Base-by-base conservation (phyloP, 257 asterid species). In the Mentha longifolia region DNA sequence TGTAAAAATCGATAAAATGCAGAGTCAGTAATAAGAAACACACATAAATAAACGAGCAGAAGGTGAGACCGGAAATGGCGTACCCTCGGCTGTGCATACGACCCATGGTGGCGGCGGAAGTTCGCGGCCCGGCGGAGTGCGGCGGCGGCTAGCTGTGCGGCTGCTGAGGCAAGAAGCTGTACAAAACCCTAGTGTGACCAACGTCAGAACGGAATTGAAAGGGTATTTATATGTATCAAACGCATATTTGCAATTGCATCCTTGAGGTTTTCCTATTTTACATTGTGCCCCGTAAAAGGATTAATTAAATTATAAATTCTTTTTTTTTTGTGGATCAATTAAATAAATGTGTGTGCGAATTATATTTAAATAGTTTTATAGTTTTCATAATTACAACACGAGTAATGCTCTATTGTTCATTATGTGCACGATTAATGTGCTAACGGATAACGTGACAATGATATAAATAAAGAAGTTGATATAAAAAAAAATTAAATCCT, bases 11-110 rank as follows among this genome's bases (percentile, higher is more conserved):
- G 66, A 41, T 16, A 52, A 67, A 47, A 31, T 19, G 71, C 14
- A 67, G 20, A 16, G 14, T 60, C 37, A 74, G 41, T 46, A 43
- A 70, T 46, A 31, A 35, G 20, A 69, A 30, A 6, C 20, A 19
- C 59, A 42, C 28, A 57, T 9, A 6, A 12, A 22, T 7, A 14
- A 15, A 15, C 3, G 22, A 65, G 43, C 25, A 16, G 16, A 17
- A 42, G 17, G 6, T 11, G 41, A 37, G 14, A 30, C 1, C 30
- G 4, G 60, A 52, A 35, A n/a, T 0, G 37, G 5, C 81, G 7
- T 7, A 91, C 97, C 97, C 97, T 77, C 91, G 56, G 76, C 97
- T 91, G 85, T 91, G 97, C 97, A 91, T 91, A 74, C 97, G 97
- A 76, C 95, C 97, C 92, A 87, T 87, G 87, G 74, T 64, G 65